Evolutionary conservation across 352 stramenopile species (phyloP).

Genomic region (Phytopythium mirpurense): DNA sequence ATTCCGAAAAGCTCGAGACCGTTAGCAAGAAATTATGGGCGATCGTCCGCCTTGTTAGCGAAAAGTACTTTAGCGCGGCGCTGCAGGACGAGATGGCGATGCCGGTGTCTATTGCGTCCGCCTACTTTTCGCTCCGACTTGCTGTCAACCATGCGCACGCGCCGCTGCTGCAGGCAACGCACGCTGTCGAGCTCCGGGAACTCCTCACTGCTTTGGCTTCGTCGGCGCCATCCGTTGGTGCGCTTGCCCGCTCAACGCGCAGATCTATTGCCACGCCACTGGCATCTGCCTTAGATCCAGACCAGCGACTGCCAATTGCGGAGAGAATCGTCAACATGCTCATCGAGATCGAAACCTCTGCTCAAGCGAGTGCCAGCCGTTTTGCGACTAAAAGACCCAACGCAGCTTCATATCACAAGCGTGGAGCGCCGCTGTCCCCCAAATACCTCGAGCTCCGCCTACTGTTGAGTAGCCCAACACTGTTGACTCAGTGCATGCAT

Average conservation of each 20-base stretch:
- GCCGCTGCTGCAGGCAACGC: slow-evolving; percentile 11
- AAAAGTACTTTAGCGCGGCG: slow-evolving; percentile 70
- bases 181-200: slow-evolving; percentile 13
- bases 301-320: not conserved
- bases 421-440: not conserved
- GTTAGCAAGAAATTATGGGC: slow-evolving; percentile 25
- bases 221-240: not conserved
- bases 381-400: not conserved
- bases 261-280: not conserved
- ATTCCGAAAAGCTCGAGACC: slow-evolving; percentile 4
- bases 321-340: slow-evolving; percentile 12
- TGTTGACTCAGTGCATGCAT: slow-evolving; percentile 31
- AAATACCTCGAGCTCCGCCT: slow-evolving; percentile 11
- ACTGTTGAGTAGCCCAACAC: slow-evolving; percentile 23
- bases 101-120: slow-evolving; percentile 21
- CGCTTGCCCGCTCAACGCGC: not conserved
- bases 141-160: slow-evolving; percentile 12
- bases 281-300: not conserved
- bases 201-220: slow-evolving; percentile 14
- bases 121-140: slow-evolving; percentile 41
- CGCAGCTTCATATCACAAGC: not conserved
- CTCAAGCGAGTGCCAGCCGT: not conserved
- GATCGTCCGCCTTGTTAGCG: slow-evolving; percentile 29
- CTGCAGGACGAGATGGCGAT: slow-evolving; percentile 20
- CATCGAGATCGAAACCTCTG: slow-evolving; percentile 10